A percentile compares a stretch with the other conserved stretches of the same genome.
These are phyloP conservation scores for Gypsophila paniculata DNA, from an alignment of 179 eudicot genomes.

Conservation along the genomic window DNA sequence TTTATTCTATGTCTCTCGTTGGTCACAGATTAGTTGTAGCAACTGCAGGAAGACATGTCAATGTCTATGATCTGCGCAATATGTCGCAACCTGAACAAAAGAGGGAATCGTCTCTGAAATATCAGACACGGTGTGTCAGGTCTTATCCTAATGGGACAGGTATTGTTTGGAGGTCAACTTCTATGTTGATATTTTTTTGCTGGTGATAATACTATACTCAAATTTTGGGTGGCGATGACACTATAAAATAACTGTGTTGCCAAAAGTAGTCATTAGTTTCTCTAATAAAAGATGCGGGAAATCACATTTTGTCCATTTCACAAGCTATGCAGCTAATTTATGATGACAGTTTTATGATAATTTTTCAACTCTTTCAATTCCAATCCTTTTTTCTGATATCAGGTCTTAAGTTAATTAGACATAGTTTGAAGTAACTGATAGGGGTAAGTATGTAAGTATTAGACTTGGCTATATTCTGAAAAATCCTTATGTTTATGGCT, in stretches of 20 bases:
- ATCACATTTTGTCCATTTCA: neutral
- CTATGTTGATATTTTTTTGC: neutral
- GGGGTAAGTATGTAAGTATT: too few species aligned
- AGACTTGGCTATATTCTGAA: too few species aligned
- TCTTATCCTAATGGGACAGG: constrained; percentile 98
- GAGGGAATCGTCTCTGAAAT: constrained; percentile 86
- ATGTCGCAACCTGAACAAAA: constrained; percentile 97
- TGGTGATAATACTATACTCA: neutral
- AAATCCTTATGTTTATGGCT: too few species aligned
- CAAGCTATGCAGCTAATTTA: neutral
- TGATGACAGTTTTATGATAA: neutral
- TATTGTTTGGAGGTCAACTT: constrained; percentile 22
- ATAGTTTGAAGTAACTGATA: too few species aligned
- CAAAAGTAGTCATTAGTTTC: neutral
- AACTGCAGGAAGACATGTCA: constrained; percentile 92
- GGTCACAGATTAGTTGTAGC: constrained; percentile 86
- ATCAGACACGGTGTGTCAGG: constrained; percentile 93
- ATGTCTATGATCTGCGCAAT: constrained; percentile 87
- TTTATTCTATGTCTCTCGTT: constrained; percentile 80
- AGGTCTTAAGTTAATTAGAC: neutral
- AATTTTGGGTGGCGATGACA: neutral
- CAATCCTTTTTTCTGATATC: neutral
- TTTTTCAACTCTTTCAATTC: neutral
- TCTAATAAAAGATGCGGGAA: neutral
- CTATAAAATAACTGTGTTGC: neutral